Percentiles rank a stretch among this genome's conserved stretches.
Conservation (phyloP, 225 moss, liverwort and hornwort genomes). For the Polytrichum commune region DNA sequence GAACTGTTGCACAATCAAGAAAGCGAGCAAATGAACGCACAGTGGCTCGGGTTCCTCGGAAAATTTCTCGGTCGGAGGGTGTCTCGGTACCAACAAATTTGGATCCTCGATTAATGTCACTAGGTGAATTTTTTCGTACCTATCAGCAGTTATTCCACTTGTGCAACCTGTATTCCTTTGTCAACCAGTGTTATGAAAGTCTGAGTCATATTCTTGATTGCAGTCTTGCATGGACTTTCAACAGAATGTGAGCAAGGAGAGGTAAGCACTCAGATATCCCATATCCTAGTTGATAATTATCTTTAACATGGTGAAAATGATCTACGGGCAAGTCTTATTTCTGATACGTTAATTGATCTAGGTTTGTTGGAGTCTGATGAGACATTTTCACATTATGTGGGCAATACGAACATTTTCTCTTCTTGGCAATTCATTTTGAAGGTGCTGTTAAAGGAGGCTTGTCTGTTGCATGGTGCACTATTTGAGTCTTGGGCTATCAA, state of each 20-base stretch:
- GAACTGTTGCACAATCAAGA: constrained; percentile 14
- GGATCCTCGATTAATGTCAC: constrained; percentile 40
- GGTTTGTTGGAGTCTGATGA: too few relatives aligned
- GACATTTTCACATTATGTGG: too few relatives aligned
- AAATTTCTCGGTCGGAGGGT: constrained; percentile 29
- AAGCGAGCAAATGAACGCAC: constrained; percentile 32
- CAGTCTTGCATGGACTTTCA: not conserved
- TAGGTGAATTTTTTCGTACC: constrained; percentile 19
- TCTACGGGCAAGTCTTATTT: too few relatives aligned
- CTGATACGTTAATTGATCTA: too few relatives aligned
- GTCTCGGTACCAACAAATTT: constrained; percentile 31
- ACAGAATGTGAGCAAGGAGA: too few relatives aligned
- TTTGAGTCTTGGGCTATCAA: not conserved
- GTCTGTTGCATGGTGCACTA: not conserved
- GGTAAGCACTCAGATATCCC: too few relatives aligned
- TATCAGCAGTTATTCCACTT: not conserved
- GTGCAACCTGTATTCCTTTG: not conserved
- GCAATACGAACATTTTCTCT: not conserved
- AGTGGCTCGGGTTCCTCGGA: constrained; percentile 36
- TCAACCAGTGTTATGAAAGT: not conserved
- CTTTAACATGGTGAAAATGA: too few relatives aligned
- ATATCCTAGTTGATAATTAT: too few relatives aligned
- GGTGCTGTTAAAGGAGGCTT: not conserved
- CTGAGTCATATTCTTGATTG: not conserved
- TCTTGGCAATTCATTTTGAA: not conserved